These are phyloP conservation scores for Pythium sukuiense DNA, from an alignment of 352 stramenopile genomes.

Conservation along the genomic window DNA sequence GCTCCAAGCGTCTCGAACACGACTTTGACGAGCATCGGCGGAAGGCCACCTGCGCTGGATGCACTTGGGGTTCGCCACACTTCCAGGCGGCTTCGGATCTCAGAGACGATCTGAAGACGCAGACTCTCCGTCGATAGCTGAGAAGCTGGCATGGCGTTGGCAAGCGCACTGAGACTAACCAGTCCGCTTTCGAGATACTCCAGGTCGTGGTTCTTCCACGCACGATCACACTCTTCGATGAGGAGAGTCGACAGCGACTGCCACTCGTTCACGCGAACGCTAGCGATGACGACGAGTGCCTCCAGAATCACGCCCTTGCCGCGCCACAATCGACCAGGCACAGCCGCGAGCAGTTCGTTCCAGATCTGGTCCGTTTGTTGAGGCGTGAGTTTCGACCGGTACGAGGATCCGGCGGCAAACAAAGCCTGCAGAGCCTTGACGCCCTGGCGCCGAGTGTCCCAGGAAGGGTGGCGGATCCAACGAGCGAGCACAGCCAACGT, in stretches of 20 bases:
- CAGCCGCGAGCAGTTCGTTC: conserved; percentile 41
- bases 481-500: conserved; percentile 41
- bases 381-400: conserved; percentile 41
- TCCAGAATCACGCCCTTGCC: conserved; percentile 78
- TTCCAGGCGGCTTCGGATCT: conserved; percentile 38
- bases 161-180: conserved; percentile 49
- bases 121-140: conserved; percentile 19
- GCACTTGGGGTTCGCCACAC: conserved; percentile 19
- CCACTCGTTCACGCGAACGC: conserved; percentile 28
- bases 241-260: conserved; percentile 41
- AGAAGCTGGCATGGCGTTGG: conserved; percentile 32
- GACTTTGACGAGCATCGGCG: conserved; percentile 72
- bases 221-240: conserved; percentile 58
- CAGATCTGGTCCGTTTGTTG: conserved; percentile 55
- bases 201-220: conserved; percentile 61
- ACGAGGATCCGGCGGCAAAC: conserved; percentile 42
- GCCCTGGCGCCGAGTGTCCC: conserved; percentile 75
- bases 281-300: conserved; percentile 54
- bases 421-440: conserved; percentile 60
- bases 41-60: conserved; percentile 23
- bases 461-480: conserved; percentile 67
- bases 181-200: conserved; percentile 74
- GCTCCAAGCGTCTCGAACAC: conserved; percentile 63
- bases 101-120: conserved; percentile 37
- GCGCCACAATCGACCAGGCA: conserved; percentile 72